Evolutionary conservation across 192 early-diverging fungal genomes (phyloP).

Genomic region (Entomortierella lignicola): DNA sequence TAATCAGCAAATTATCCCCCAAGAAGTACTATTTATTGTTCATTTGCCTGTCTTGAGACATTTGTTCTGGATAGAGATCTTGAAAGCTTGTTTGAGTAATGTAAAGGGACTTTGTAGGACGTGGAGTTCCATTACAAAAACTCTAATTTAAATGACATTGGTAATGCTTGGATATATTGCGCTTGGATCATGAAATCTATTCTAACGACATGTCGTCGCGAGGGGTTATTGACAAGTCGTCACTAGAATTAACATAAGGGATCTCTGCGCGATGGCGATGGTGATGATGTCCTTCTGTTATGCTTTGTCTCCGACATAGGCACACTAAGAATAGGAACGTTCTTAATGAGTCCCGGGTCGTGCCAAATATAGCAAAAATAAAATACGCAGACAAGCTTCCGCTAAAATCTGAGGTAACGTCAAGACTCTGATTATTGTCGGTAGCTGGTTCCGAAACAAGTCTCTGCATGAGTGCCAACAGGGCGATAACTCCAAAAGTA

Average conservation of each 20-base stretch:
- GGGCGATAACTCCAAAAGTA: conserved; percentile 8
- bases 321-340: conserved; percentile 5
- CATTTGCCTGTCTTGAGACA: no score
- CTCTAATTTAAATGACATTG: no score
- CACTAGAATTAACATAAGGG: no score
- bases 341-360: conserved; percentile 12
- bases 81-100: neutral
- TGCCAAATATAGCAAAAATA: conserved; percentile 37
- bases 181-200: neutral
- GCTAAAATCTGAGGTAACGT: conserved; percentile 25
- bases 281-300: neutral
- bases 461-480: conserved; percentile 22
- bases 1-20: no score
- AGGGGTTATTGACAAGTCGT: neutral
- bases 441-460: neutral
- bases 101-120: no score
- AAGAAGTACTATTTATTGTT: no score
- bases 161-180: no score
- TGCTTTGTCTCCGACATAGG: neutral
- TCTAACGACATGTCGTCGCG: neutral
- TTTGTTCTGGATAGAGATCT: no score
- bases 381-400: conserved; percentile 21
- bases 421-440: neutral
- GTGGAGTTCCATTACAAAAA: no score
- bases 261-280: neutral